Conservation (phyloP, 129 eudicot species). For the Heracleum sosnowskyi region DNA sequence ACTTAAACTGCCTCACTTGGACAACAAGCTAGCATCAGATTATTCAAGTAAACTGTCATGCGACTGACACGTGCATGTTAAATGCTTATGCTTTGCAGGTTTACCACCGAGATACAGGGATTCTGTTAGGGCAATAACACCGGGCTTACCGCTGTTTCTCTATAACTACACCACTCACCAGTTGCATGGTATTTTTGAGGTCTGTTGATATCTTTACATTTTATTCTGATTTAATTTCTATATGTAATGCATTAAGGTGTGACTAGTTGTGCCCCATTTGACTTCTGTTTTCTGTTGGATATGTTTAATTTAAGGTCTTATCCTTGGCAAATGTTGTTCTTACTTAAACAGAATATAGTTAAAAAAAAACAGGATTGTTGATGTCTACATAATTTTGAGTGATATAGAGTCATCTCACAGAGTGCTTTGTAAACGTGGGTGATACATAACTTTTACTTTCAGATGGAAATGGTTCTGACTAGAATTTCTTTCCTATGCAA, state of each 20-base stretch:
- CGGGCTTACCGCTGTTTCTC: conserved; percentile 95
- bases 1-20: not conserved
- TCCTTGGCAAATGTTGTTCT: not conserved
- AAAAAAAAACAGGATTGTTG: not conserved
- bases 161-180: conserved; percentile 98
- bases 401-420: not conserved
- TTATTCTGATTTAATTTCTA: not conserved
- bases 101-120: conserved; percentile 97
- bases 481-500: not conserved
- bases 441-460: not conserved
- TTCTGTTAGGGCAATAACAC: conserved; percentile 97
- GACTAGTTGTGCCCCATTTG: not conserved
- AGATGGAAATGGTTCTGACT: not conserved
- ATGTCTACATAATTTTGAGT: not conserved
- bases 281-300: not conserved
- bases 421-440: not conserved
- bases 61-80: not conserved
- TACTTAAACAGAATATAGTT: not conserved
- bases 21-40: not conserved
- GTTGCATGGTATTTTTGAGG: conserved; percentile 99
- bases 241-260: not conserved
- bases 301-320: not conserved
- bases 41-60: not conserved
- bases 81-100: conserved; percentile 41
- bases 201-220: conserved; percentile 17